Evolutionary conservation across 345 rosid genomes (phyloP), one percentile per base, ranked within the genome.

Genomic region (Euphorbia peplus): DNA sequence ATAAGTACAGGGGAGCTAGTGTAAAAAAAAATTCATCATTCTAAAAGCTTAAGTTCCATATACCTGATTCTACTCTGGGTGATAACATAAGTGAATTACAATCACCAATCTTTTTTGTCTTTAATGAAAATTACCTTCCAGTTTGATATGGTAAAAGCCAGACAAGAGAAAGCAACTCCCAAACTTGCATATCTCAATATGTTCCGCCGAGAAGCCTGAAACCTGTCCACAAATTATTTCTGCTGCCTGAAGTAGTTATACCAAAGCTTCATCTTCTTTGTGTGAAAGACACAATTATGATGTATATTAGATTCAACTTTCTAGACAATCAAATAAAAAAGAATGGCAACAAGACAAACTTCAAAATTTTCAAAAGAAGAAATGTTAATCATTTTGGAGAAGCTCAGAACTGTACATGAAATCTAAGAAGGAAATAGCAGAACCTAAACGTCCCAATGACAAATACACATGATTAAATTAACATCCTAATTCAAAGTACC

Each of bases 161-260:
- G 81, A 80, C 97, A 93, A 69, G 90, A 88, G 21, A 91, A 59
- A 62, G 95, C 75, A 76, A 93, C 62, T 8, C 90, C 98, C 74
- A 91, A 82, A 79, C 96, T 91, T 81, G 89, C 97, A 19, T 88
- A 91, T 83, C 92, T 87, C 76, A 93, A 32, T 72, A 93, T 59
- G 58, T 93, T 86, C 70, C 96, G 86, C 75, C 97, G 85, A 74
- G 95, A 85, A 78, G 87, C 92, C 92, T 86, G 95, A 81, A 88
- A 89, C 95, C 97, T 93, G 97, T 81, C 83, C 83, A 88, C 66
- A 81, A 82, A 85, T 91, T 83, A 84, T 81, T 82, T 88, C 92
- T 83, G 83, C 85, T 57, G 73, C 76, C 89, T 76, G 70, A 80
- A 81, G 73, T 50, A 63, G 65, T 61, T 62, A 35, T 28, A 37